A percentile compares a stretch with the other conserved stretches of the same genome.
Evolutionary conservation across 345 rosid species (phyloP).

Genomic region (Nephelium lappaceum): DNA sequence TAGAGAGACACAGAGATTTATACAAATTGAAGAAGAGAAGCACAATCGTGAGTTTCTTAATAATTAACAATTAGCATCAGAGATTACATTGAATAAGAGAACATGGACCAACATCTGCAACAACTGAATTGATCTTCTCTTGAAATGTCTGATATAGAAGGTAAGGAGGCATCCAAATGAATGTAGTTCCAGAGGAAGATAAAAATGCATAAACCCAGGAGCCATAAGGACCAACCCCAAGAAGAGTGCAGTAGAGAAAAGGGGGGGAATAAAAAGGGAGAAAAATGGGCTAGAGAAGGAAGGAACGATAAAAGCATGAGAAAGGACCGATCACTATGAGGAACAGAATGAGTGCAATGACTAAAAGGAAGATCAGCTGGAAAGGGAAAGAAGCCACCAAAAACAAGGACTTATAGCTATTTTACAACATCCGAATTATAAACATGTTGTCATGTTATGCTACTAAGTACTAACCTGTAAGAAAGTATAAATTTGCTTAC

Average conservation of each 20-base stretch:
- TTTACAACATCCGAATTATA: background rate
- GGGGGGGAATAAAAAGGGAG: background rate
- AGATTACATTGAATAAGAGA: background rate
- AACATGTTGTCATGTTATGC: background rate
- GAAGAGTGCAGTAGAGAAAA: background rate
- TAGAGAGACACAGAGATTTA: background rate
- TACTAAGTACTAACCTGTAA: background rate
- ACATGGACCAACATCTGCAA: background rate
- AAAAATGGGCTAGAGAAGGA: background rate
- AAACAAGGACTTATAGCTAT: background rate
- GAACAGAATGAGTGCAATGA: background rate
- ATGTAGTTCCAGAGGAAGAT: background rate
- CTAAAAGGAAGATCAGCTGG: background rate
- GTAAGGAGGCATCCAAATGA: background rate
- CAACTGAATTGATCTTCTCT: background rate
- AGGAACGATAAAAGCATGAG: background rate
- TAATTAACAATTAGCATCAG: background rate
- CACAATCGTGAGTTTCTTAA: background rate
- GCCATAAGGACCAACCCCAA: background rate
- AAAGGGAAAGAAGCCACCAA: background rate
- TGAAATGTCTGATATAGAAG: background rate
- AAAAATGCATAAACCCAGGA: background rate
- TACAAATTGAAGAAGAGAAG: background rate
- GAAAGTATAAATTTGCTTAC: conserved; percentile 38
- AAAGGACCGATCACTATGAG: background rate